Percentiles rank a stretch among this genome's conserved stretches.
phyloP scores from a whole-genome alignment of 768 basidiomycete genomes.

The Tricholoma furcatifolium region DNA sequence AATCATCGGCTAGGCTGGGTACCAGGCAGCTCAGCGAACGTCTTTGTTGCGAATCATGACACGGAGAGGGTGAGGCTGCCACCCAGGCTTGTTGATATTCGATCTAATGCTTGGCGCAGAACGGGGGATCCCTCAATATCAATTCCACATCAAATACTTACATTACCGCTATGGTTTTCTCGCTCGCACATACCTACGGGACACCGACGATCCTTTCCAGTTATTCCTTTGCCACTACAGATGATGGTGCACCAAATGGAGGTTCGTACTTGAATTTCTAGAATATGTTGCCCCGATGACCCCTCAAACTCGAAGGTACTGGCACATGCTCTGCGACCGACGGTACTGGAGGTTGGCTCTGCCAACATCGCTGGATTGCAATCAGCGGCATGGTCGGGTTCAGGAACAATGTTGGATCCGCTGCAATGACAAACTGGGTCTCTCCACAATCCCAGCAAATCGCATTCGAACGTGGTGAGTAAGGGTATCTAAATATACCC shows the following conservation, averaged over 20 bases:
- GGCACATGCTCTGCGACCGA: constrained; percentile 25
- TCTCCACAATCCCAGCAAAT: constrained; percentile 58
- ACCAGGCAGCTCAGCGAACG: constrained; percentile 49
- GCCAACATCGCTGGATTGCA: constrained; percentile 62
- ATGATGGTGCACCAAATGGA: constrained; percentile 61
- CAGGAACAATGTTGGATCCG: constrained; percentile 53
- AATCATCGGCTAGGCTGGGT: constrained; percentile 50
- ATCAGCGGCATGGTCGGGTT: constrained; percentile 66
- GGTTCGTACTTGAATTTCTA: constrained; percentile 26
- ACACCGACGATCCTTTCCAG: constrained; percentile 63
- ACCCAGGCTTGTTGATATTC: neutral
- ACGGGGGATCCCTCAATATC: constrained; percentile 51
- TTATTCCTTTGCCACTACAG: constrained; percentile 48
- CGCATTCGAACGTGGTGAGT: constrained; percentile 62
- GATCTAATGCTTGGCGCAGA: constrained; percentile 27
- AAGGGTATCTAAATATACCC: neutral
- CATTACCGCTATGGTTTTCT: constrained; percentile 58
- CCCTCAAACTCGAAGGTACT: neutral
- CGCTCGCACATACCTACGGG: constrained; percentile 66
- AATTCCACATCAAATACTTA: constrained; percentile 69
- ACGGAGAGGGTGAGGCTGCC: constrained; percentile 50
- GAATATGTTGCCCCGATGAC: neutral
- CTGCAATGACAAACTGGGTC: constrained; percentile 54
- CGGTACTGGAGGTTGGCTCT: constrained; percentile 61
- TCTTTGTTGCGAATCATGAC: constrained; percentile 70